Conservation (phyloP, 805 yeast species). For the Candida nitratophila region DNA sequence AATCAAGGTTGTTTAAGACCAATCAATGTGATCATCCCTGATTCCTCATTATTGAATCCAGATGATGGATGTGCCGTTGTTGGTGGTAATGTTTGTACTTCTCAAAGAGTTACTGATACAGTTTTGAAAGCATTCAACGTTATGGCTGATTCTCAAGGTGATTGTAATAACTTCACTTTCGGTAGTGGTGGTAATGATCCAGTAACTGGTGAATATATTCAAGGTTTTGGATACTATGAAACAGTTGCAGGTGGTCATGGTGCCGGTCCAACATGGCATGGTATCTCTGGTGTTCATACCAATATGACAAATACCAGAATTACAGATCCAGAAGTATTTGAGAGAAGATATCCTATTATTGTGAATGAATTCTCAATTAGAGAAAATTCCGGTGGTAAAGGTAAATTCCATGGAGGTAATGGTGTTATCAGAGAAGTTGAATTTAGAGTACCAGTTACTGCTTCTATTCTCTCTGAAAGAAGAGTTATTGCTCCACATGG, state of each 20-base stretch:
- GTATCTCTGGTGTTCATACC: conserved; percentile 85
- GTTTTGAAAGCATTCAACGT: conserved; percentile 80
- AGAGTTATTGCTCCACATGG: conserved; percentile 85
- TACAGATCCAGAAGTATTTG: conserved; percentile 87
- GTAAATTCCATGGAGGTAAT: conserved; percentile 69
- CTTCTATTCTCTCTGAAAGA: conserved; percentile 81
- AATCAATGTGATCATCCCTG: conserved; percentile 58
- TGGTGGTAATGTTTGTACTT: conserved; percentile 91
- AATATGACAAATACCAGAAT: conserved; percentile 92
- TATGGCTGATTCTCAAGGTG: conserved; percentile 94
- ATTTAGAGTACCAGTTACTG: conserved; percentile 63
- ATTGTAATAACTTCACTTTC: conserved; percentile 90
- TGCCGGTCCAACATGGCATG: conserved; percentile 78
- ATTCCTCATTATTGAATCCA: conserved; percentile 63
- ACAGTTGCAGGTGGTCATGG: conserved; percentile 97
- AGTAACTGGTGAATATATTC: conserved; percentile 40
- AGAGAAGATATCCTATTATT: conserved; percentile 80
- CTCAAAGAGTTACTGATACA: conserved; percentile 89
- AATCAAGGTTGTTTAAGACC: conserved; percentile 91
- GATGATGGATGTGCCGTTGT: conserved; percentile 86
- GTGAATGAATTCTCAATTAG: conserved; percentile 68
- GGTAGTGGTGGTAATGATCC: conserved; percentile 64
- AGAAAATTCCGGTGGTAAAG: conserved; percentile 72
- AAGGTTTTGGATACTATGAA: conserved; percentile 86
- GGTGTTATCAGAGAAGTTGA: conserved; percentile 85